These are phyloP conservation scores for Microbotryum scabiosae DNA, from an alignment of 1,284 basidiomycete genomes.

Conservation along the genomic window DNA sequence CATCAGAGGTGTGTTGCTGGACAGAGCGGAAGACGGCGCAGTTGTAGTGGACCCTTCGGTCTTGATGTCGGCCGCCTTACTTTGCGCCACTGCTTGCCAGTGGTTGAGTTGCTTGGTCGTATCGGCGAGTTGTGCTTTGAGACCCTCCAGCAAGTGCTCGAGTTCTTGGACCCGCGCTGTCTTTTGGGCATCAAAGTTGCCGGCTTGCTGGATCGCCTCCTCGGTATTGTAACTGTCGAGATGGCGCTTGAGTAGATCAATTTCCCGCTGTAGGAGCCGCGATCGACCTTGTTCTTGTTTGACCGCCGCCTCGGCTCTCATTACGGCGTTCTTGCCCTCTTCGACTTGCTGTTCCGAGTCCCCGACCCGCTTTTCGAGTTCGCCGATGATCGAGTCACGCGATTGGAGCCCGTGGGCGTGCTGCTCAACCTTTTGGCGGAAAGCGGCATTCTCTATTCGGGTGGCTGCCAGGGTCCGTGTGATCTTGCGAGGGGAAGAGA, in stretches of 20 bases:
- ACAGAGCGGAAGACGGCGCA: too few species aligned
- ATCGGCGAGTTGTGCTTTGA: conserved; percentile 31
- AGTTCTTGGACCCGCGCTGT: conserved; percentile 35
- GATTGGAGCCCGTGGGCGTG: conserved; percentile 23
- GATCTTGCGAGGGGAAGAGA: conserved; percentile 31
- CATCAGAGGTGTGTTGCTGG: conserved; percentile 1
- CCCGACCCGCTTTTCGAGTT: conserved; percentile 30
- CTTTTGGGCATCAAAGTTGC: conserved; percentile 34
- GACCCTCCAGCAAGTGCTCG: conserved; percentile 30
- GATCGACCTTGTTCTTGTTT: conserved; percentile 28
- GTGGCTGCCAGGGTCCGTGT: conserved; percentile 31
- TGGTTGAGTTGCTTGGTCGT: conserved; percentile 25
- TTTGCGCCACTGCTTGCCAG: conserved; percentile 16
- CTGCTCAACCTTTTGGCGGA: conserved; percentile 26
- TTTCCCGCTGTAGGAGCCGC: conserved; percentile 30
- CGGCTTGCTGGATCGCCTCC: conserved; percentile 30
- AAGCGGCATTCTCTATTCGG: conserved; percentile 29
- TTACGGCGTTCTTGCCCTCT: conserved; percentile 4
- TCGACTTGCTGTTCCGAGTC: conserved; percentile 27
- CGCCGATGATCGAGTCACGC: conserved; percentile 32
- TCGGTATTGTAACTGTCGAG: conserved; percentile 33
- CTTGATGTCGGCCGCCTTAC: background rate
- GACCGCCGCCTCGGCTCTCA: conserved; percentile 9
- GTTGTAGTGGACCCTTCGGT: background rate
- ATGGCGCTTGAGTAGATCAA: conserved; percentile 34